Evolutionary conservation across 1,284 basidiomycete species (phyloP), one percentile per base, ranked within the genome.

Genomic region (Melampsora americana): DNA sequence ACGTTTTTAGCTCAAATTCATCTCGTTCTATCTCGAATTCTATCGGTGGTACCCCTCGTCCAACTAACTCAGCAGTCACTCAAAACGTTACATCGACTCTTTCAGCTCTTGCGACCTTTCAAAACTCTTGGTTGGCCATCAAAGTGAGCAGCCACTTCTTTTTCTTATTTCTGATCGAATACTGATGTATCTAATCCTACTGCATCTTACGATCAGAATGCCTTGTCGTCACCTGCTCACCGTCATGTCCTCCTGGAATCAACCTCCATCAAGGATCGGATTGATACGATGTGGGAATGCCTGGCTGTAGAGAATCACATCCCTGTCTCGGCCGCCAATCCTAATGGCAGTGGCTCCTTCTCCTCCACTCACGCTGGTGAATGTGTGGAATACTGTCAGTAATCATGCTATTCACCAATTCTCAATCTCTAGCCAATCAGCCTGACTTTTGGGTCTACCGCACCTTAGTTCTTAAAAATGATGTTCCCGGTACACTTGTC

Each of bases 381-480:
- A 74, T 74, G 72, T 56, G 56, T 74, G 42, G 72, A 74, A 48
- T 74, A 67, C 66, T 74, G 72, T 74, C 50, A 30, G 56, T 48
- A n/a, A 50, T 35, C 12, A n/a, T 42, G 59, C 53, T 66, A 66
- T n/a, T 23, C 16, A 66, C 26, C 11, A 66, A 0, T 6, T 50
- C 53, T 59, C 14, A 39, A 61, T 11, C 30, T 50, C 32, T 12
- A n/a, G 30, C 16, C 20, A 35, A 32, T 32, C 61, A 60, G 14
- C 39, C 23, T 53, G 46, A 12, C 28, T 46, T 62, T n/a, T 70
- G 12, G 48, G 61, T 46, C 28, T 16, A 61, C 44, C 44, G 16
- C 23, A n/a, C 35, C 26, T 11, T 66, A 74, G 72, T 76, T 69
- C 81, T 83, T 77, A 80, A 81, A 66, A 79, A 81, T 68, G 79